Evolutionary conservation across 2,329 filamentous ascomycete species (phyloP).

Genomic region (Fusarium pseudocircinatum): DNA sequence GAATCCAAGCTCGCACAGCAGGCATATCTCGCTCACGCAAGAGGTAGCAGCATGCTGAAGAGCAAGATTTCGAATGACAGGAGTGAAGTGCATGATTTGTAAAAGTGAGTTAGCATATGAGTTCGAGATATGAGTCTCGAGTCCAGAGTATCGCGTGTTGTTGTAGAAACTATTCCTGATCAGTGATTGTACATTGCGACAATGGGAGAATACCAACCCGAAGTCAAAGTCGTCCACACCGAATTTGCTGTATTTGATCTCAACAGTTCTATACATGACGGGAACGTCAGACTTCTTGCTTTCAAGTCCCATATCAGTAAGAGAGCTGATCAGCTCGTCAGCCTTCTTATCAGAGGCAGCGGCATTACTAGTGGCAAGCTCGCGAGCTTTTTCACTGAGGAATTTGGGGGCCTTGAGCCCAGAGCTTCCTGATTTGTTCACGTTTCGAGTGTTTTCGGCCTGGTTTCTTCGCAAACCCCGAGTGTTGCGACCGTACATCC

Average conservation of each 20-base stretch:
- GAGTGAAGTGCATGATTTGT: conserved; percentile 91
- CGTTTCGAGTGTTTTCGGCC: conserved; percentile 76
- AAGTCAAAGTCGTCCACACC: conserved; percentile 99
- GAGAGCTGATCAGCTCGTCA: conserved; percentile 69
- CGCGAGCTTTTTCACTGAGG: conserved; percentile 89
- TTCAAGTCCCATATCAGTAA: conserved; percentile 76
- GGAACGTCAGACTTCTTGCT: conserved; percentile 84
- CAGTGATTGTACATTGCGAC: conserved; percentile 11
- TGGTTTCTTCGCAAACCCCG: conserved; percentile 82
- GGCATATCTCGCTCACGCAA: conserved; percentile 83
- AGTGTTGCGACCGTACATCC: conserved; percentile 81
- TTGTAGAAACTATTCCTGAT: conserved; percentile 80
- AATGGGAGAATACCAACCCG: conserved; percentile 64
- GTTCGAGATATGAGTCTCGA: conserved; percentile 96
- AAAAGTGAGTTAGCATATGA: conserved; percentile 94
- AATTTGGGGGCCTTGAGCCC: conserved; percentile 84
- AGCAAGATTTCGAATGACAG: conserved; percentile 85
- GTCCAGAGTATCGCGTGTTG: conserved; percentile 86
- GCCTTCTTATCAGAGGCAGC: conserved; percentile 54
- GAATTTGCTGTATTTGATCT: conserved; percentile 99
- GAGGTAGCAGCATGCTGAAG: conserved; percentile 88
- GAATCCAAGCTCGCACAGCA: conserved; percentile 94
- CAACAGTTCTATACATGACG: conserved; percentile 89
- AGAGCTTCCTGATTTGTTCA: conserved; percentile 68
- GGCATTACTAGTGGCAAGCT: conserved; percentile 61